These are phyloP conservation scores for Colletotrichum liaoningense DNA, from an alignment of 2,329 filamentous ascomycete genomes.

Conservation along the genomic window DNA sequence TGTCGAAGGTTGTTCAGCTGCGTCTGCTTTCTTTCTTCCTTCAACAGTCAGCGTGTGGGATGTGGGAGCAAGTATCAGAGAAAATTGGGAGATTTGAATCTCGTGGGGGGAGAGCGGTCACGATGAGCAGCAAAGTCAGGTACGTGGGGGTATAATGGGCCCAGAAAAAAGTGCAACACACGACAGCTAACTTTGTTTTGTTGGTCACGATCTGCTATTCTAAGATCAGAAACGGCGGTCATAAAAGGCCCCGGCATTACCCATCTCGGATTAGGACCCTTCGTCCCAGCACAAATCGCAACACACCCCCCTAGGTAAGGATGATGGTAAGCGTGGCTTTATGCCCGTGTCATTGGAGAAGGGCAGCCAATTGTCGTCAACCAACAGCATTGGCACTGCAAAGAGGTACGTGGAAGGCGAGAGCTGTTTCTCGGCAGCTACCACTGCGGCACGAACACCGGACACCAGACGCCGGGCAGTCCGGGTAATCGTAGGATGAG, in stretches of 20 bases:
- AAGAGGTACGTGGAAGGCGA: not conserved
- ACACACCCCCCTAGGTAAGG: not conserved
- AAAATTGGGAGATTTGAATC: not conserved
- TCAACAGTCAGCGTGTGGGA: not conserved
- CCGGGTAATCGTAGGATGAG: not conserved
- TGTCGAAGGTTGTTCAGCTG: not conserved
- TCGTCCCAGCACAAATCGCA: not conserved
- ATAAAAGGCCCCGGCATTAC: conserved; percentile 7
- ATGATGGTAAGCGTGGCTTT: conserved; percentile 12
- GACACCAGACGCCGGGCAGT: not conserved
- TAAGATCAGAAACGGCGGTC: not conserved
- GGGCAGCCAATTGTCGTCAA: conserved; percentile 1
- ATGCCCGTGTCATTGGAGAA: not conserved
- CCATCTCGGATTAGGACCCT: conserved; percentile 16
- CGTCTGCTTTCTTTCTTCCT: not conserved
- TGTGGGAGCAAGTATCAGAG: not conserved
- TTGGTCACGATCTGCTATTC: conserved; percentile 17
- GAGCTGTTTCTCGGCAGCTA: not conserved
- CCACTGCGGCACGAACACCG: conserved; percentile 3
- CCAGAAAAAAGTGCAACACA: not conserved
- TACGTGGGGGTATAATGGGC: not conserved
- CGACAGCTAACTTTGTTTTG: not conserved
- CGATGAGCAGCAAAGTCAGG: not conserved
- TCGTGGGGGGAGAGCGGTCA: not conserved
- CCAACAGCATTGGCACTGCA: conserved; percentile 1